phyloP scores from a whole-genome alignment of 2,329 filamentous ascomycete species.

The Arthrobotrys conoides region DNA sequence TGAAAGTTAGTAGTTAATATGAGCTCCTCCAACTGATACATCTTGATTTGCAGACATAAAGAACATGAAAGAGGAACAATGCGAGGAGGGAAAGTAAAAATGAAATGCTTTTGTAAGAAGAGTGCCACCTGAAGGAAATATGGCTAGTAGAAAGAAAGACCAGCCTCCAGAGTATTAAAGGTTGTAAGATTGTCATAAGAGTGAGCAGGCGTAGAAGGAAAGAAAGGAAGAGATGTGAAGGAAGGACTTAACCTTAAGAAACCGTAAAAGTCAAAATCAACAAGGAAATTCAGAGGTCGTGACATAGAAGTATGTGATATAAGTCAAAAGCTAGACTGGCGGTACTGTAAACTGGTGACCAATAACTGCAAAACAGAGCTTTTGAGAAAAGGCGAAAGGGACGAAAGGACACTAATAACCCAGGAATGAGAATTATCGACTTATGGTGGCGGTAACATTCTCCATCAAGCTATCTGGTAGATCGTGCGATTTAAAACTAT shows the following conservation, averaged over 20 bases:
- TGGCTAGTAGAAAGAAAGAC: slow-evolving; percentile 33
- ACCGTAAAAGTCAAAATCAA: slow-evolving; percentile 15
- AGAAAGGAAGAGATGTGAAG: background rate
- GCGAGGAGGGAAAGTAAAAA: slow-evolving; percentile 2
- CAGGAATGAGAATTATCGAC: slow-evolving; percentile 14
- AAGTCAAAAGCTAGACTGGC: slow-evolving; percentile 31
- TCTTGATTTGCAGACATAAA: slow-evolving; percentile 39
- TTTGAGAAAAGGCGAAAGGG: slow-evolving; percentile 35
- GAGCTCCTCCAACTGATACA: slow-evolving; percentile 11
- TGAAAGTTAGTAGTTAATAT: slow-evolving; percentile 59
- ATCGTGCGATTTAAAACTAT: slow-evolving; percentile 28
- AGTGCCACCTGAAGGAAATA: slow-evolving; percentile 28
- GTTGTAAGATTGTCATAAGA: slow-evolving; percentile 33
- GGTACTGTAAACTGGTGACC: slow-evolving; percentile 30
- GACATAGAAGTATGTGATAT: slow-evolving; percentile 28
- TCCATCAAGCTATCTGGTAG: background rate
- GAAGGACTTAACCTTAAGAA: slow-evolving; percentile 32
- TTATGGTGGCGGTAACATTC: slow-evolving; percentile 26
- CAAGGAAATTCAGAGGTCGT: slow-evolving; percentile 46
- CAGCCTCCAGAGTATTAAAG: slow-evolving; percentile 50
- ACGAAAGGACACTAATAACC: slow-evolving; percentile 27
- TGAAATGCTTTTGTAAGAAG: slow-evolving; percentile 51
- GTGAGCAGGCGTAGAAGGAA: slow-evolving; percentile 8
- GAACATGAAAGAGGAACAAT: background rate
- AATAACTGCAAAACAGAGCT: slow-evolving; percentile 47